phyloP scores from a whole-genome alignment of 2,329 filamentous ascomycete genomes.

The Arthroderma sp. region DNA sequence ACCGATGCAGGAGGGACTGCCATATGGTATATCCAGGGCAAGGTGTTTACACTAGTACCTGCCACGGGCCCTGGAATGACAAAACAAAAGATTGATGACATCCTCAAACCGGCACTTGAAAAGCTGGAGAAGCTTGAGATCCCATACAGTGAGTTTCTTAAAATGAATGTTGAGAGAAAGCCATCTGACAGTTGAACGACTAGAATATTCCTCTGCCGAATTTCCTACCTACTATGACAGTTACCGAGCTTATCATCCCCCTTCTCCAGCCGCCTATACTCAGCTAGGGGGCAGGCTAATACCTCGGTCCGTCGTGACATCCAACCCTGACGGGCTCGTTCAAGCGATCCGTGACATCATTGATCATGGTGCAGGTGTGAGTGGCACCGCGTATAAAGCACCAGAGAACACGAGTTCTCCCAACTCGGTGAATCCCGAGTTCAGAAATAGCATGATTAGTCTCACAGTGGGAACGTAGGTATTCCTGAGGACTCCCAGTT shows the following conservation, averaged over 20 bases:
- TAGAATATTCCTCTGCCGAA: not conserved
- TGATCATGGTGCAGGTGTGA: constrained; percentile 22
- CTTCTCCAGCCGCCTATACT: constrained; percentile 15
- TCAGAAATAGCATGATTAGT: not conserved
- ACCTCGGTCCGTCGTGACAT: constrained; percentile 20
- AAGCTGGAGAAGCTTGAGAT: not conserved
- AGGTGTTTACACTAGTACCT: not conserved
- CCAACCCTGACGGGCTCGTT: constrained; percentile 19
- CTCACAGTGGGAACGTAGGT: not conserved
- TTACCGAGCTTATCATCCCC: constrained; percentile 6
- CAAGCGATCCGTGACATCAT: constrained; percentile 23
- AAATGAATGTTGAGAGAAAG: not conserved
- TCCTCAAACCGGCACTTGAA: not conserved
- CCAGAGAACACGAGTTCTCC: constrained; percentile 7
- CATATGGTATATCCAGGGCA: not conserved
- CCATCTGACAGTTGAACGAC: not conserved
- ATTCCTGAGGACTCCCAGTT: not conserved
- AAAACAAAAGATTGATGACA: not conserved
- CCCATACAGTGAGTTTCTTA: not conserved
- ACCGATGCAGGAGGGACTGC: not conserved
- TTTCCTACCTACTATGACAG: not conserved
- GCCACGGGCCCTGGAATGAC: not conserved
- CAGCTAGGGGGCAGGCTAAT: constrained; percentile 16
- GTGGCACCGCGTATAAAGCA: constrained; percentile 27
- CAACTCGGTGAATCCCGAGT: not conserved